Evolutionary conservation across 768 basidiomycete genomes (phyloP), one percentile per base, ranked within the genome.

Genomic region (Xerocomellus chrysenteron): DNA sequence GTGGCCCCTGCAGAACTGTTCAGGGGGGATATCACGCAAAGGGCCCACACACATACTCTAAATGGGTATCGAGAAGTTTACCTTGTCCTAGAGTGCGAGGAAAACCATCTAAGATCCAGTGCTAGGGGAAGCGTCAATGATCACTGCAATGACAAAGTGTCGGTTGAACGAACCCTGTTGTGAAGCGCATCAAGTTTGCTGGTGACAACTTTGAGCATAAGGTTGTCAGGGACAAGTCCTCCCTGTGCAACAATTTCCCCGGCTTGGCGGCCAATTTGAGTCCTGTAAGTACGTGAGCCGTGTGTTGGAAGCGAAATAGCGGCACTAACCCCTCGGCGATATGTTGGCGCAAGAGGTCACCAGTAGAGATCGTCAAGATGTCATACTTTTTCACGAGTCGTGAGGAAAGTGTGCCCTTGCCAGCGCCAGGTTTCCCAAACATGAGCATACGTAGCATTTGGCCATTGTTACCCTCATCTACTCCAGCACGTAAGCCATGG

Each of bases 71-170:
- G 10, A 96, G 79, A 44, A 93, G 77, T 68, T 84, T 77, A 4
- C 88, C 92, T 71, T 96, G 94, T n/a, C 79, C 83, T 2, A 93
- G 74, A 12, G 93, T 96, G 37, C 94, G 86, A 50, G 94, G 94
- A 66, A 96, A 95, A 30, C 94, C 94, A 62, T 96, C 94, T 43
- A 95, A 71, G 60, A 96, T 88, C 94, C 94, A 95, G 66, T 90
- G 87, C 90, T 94, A 58, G 12, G 16, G 37, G 17, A 44, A 17
- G 33, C 9, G 51, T 53, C 45, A 51, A 56, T 10, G 12, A 46
- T 21, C 14, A 33, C 21, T 13, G 33, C 21, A 9, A 17, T 12
- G 47, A 35, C 1, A 14, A 26, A 21, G 16, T 21, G 5, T 8
- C 12, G 41, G 17, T 17, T 4, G n/a, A 39, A 45, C 49, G 57